phyloP scores from a whole-genome alignment of 345 rosid species.

The Lagerstroemia speciosa region DNA sequence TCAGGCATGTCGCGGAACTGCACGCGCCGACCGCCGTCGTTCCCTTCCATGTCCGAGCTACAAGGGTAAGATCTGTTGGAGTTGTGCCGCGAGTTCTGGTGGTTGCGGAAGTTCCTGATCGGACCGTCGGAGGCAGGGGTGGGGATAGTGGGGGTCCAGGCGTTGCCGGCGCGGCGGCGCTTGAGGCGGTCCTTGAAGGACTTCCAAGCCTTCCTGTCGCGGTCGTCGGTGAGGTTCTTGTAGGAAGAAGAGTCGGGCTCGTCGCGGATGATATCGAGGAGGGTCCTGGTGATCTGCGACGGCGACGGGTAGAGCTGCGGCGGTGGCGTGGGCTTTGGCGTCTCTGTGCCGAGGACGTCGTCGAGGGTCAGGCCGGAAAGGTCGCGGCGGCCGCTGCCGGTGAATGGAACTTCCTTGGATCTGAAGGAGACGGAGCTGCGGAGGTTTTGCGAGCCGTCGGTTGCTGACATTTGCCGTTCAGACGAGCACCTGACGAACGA shows the following conservation, averaged over 20 bases:
- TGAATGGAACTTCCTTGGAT: neutral
- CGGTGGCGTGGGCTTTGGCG: constrained; percentile 8
- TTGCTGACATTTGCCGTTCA: constrained; percentile 35
- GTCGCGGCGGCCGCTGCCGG: constrained; percentile 17
- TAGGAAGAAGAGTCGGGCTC: constrained; percentile 25
- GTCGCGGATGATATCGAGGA: constrained; percentile 51
- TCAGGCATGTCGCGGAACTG: constrained; percentile 21
- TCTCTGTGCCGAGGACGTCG: constrained; percentile 24
- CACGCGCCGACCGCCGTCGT: neutral
- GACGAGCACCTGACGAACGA: constrained; percentile 17
- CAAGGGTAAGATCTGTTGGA: neutral
- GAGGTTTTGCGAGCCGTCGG: constrained; percentile 16
- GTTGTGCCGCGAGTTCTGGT: neutral
- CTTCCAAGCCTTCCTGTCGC: constrained; percentile 70
- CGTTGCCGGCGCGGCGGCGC: constrained; percentile 58
- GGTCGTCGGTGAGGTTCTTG: constrained; percentile 14
- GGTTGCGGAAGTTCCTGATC: constrained; percentile 9
- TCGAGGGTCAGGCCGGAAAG: constrained; percentile 27
- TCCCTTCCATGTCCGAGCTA: neutral
- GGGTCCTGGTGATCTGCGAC: constrained; percentile 29
- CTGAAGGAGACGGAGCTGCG: constrained; percentile 6
- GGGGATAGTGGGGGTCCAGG: constrained; percentile 59
- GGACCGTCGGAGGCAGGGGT: constrained; percentile 58
- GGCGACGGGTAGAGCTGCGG: constrained; percentile 13
- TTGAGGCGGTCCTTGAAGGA: constrained; percentile 64